Conservation (phyloP, 257 asterid genomes). For the Plectranthus barbatus region DNA sequence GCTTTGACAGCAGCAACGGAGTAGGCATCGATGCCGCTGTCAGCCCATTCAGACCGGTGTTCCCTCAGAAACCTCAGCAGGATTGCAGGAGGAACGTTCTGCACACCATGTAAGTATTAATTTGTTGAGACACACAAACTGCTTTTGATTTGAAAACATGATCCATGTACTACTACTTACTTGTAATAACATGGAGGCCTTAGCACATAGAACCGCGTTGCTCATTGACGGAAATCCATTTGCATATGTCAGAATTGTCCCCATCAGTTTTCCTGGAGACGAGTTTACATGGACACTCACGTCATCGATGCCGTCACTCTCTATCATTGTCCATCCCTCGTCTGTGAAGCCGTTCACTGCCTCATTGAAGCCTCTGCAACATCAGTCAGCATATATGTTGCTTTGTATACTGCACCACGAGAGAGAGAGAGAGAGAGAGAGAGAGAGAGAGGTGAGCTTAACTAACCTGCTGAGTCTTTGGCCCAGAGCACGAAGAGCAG, state of each 20-base stretch:
- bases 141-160: no score
- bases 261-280: conserved; percentile 73
- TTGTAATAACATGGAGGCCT: conserved; percentile 93
- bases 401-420: not conserved
- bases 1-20: conserved; percentile 85
- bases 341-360: conserved; percentile 94
- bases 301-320: conserved; percentile 88
- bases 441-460: not conserved
- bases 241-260: conserved; percentile 49
- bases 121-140: no score
- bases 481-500: conserved; percentile 86
- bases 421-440: conserved; percentile 49
- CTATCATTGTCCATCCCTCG: conserved; percentile 89
- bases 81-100: conserved; percentile 92
- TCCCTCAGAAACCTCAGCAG: conserved; percentile 83
- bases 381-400: not conserved
- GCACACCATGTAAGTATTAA: not conserved
- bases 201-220: conserved; percentile 77
- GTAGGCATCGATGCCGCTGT: conserved; percentile 82
- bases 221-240: conserved; percentile 72
- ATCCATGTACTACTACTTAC: conserved; percentile 23
- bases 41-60: conserved; percentile 99
- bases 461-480: conserved; percentile 86
- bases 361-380: conserved; percentile 85
- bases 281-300: conserved; percentile 84